Evolutionary conservation across 106 monocot genomes (phyloP).

Genomic region (Allium sativum): DNA sequence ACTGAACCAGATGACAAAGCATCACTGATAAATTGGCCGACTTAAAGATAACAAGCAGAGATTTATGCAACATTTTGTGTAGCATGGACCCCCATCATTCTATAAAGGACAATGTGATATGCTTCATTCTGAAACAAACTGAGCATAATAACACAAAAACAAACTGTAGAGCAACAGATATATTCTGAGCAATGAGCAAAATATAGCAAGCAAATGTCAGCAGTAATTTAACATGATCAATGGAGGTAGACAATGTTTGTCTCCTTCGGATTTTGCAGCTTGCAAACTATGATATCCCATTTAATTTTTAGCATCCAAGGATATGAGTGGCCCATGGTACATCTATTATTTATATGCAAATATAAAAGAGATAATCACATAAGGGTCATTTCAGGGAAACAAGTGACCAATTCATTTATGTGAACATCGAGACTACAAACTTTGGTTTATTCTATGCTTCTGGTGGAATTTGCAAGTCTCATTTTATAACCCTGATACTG

Average conservation of each 20-base stretch:
- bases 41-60: no score
- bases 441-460: no score
- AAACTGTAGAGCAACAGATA: not conserved
- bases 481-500: no score
- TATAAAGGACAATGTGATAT: not conserved
- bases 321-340: not conserved
- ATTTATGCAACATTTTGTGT: not conserved
- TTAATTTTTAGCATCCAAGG: not conserved
- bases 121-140: conserved; percentile 5
- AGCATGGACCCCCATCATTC: not conserved
- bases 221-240: not conserved
- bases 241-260: not conserved
- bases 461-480: no score
- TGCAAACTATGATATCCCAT: not conserved
- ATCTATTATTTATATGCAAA: not conserved
- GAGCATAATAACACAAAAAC: not conserved
- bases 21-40: no score
- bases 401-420: no score
- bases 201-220: not conserved
- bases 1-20: not conserved
- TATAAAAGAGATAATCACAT: not conserved
- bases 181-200: not conserved
- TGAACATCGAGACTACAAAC: no score
- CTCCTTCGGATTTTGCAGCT: not conserved
- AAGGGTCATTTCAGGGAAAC: not conserved